Evolutionary conservation across 2,329 filamentous ascomycete species (phyloP).

Genomic region (Metarhizium brunneum): DNA sequence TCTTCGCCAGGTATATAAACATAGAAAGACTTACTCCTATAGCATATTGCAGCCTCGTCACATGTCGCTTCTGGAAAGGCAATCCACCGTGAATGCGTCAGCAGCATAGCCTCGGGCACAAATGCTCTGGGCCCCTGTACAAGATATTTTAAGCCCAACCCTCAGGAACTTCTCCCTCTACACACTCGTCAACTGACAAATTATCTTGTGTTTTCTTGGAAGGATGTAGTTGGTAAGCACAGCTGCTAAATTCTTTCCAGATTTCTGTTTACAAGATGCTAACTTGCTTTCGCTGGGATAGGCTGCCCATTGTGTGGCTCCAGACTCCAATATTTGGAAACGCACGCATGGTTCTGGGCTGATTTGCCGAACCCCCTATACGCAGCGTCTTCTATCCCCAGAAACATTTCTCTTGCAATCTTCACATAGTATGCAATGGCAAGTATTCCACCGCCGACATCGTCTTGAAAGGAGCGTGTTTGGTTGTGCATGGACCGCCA

Average conservation of each 20-base stretch:
- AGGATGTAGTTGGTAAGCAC: not conserved
- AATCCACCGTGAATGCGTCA: conserved; percentile 21
- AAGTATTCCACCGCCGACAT: conserved; percentile 27
- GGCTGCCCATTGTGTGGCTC: not conserved
- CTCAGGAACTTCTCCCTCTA: conserved; percentile 16
- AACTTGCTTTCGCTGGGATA: not conserved
- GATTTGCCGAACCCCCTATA: conserved; percentile 16
- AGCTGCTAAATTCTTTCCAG: conserved; percentile 1
- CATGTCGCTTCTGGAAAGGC: conserved; percentile 17
- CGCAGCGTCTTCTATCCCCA: conserved; percentile 10
- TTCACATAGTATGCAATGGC: conserved; percentile 25
- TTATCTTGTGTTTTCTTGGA: not conserved
- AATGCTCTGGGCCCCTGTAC: conserved; percentile 15
- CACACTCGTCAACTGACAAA: conserved; percentile 7
- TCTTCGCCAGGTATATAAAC: conserved; percentile 25
- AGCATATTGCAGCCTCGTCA: conserved; percentile 20
- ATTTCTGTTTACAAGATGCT: conserved; percentile 4
- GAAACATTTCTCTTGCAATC: conserved; percentile 22
- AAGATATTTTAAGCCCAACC: conserved; percentile 22
- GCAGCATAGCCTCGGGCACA: conserved; percentile 20
- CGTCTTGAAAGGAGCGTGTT: conserved; percentile 16
- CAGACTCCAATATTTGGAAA: conserved; percentile 2
- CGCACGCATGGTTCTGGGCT: conserved; percentile 8
- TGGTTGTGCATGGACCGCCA: conserved; percentile 27
- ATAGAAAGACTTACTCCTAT: conserved; percentile 22